phyloP scores from a whole-genome alignment of 495 filamentous ascomycete genomes.

The Xylona heveae region DNA sequence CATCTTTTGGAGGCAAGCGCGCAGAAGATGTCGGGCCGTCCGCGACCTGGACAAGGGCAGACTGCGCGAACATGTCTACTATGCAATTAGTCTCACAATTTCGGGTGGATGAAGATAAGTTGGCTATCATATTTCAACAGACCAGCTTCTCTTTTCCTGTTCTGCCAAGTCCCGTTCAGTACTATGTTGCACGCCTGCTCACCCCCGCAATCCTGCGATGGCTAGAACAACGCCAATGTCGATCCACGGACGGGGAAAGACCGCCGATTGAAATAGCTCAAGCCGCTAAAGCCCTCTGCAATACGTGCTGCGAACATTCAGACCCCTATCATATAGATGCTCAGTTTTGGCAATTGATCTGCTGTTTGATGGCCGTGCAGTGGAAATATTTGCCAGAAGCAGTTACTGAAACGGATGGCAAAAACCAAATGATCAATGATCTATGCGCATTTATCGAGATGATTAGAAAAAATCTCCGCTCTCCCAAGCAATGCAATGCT shows the following conservation, averaged over 20 bases:
- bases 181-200: slow-evolving; percentile 32
- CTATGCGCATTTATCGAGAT: slow-evolving; percentile 38
- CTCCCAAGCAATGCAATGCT: slow-evolving; percentile 27
- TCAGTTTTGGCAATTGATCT: no score
- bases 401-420: slow-evolving; percentile 38
- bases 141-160: slow-evolving; percentile 39
- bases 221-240: no score
- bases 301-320: slow-evolving; percentile 38
- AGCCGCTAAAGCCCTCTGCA: no score
- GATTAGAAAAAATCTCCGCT: slow-evolving; percentile 32
- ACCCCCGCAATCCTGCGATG: slow-evolving; percentile 36
- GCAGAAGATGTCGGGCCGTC: background rate
- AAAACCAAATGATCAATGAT: no score
- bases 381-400: slow-evolving; percentile 39
- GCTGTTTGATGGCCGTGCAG: slow-evolving; percentile 31
- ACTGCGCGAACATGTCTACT: slow-evolving; percentile 18
- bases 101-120: slow-evolving; percentile 36
- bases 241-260: no score
- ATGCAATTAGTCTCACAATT: slow-evolving; percentile 32
- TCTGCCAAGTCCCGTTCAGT: slow-evolving; percentile 37
- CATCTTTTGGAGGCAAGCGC: background rate
- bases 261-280: no score
- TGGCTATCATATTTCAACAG: slow-evolving; percentile 36
- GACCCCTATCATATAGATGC: no score
- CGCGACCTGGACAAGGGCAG: no score